Evolutionary conservation across 139 green algal genomes (phyloP).

Genomic region (Parachlorella kessleri): DNA sequence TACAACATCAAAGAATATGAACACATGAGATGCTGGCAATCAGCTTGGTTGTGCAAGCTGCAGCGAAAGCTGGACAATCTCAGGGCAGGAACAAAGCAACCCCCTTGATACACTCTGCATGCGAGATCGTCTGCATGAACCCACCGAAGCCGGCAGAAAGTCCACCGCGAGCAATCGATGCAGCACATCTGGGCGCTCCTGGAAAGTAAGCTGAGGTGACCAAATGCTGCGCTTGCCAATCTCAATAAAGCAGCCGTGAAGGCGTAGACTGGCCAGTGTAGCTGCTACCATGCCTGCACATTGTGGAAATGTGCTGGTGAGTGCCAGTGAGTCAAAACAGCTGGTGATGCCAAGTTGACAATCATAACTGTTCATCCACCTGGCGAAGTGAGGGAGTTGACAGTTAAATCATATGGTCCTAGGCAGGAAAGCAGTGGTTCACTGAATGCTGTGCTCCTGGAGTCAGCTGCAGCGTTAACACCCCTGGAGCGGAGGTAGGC

Average conservation of each 20-base stretch:
- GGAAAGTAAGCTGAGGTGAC: slow-evolving; percentile 44
- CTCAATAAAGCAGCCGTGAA: slow-evolving; percentile 67
- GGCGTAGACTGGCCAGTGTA: slow-evolving; percentile 53
- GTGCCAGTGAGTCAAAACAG: background rate
- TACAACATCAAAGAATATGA: background rate
- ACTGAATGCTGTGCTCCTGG: slow-evolving; percentile 57
- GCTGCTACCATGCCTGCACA: slow-evolving; percentile 75
- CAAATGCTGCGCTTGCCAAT: slow-evolving; percentile 91
- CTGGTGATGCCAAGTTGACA: background rate
- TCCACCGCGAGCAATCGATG: slow-evolving; percentile 81
- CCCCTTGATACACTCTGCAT: background rate
- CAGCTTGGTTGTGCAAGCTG: background rate
- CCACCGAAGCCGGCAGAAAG: slow-evolving; percentile 3
- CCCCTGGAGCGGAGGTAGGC: slow-evolving; percentile 49
- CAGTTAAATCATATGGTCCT: slow-evolving; percentile 24
- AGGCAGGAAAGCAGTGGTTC: background rate
- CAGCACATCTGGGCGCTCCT: slow-evolving; percentile 75
- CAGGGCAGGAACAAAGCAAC: background rate
- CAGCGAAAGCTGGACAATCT: background rate
- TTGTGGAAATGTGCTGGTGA: background rate
- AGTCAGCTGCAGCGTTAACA: slow-evolving; percentile 42
- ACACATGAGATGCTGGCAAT: background rate
- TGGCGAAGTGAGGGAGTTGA: slow-evolving; percentile 85
- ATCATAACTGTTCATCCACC: no score
- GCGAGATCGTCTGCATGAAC: no score